phyloP scores from a whole-genome alignment of 768 basidiomycete genomes.

The Xerocomus potaroensis region DNA sequence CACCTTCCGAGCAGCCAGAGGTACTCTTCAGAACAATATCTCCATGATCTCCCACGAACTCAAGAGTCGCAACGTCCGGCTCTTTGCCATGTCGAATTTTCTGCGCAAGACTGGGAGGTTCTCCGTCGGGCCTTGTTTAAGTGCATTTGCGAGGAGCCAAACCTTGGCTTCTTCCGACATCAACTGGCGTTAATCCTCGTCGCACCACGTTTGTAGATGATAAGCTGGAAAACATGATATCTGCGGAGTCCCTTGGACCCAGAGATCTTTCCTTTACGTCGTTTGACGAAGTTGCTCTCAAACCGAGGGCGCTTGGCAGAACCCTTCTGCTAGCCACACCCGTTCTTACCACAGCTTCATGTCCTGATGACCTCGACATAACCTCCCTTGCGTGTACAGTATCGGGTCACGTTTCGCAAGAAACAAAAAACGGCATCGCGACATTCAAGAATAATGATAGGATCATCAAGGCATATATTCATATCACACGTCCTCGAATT shows the following conservation, averaged over 20 bases:
- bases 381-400: slow-evolving; percentile 20
- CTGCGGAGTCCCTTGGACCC: slow-evolving; percentile 17
- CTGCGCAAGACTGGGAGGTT: slow-evolving; percentile 18
- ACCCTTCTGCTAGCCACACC: slow-evolving; percentile 1
- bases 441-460: slow-evolving; percentile 14
- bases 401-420: slow-evolving; percentile 8
- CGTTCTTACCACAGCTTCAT: slow-evolving; percentile 10
- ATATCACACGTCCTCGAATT: slow-evolving; percentile 17
- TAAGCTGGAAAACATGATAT: slow-evolving; percentile 19
- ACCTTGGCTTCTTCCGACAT: slow-evolving; percentile 21
- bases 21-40: slow-evolving; percentile 7
- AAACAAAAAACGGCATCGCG: slow-evolving; percentile 20
- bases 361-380: slow-evolving; percentile 17
- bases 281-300: slow-evolving; percentile 11
- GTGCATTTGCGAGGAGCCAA: slow-evolving; percentile 18
- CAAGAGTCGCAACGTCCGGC: slow-evolving; percentile 1
- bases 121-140: slow-evolving; percentile 20
- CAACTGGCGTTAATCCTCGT: slow-evolving; percentile 17
- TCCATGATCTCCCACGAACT: slow-evolving; percentile 15
- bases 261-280: slow-evolving; percentile 19
- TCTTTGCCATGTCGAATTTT: slow-evolving; percentile 25
- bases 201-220: slow-evolving; percentile 25
- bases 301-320: slow-evolving; percentile 11
- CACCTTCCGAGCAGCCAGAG: slow-evolving; percentile 6
- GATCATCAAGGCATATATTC: slow-evolving; percentile 20